These are phyloP conservation scores for Alternaria burnsii DNA, from an alignment of 2,329 filamentous ascomycete species.

Conservation along the genomic window DNA sequence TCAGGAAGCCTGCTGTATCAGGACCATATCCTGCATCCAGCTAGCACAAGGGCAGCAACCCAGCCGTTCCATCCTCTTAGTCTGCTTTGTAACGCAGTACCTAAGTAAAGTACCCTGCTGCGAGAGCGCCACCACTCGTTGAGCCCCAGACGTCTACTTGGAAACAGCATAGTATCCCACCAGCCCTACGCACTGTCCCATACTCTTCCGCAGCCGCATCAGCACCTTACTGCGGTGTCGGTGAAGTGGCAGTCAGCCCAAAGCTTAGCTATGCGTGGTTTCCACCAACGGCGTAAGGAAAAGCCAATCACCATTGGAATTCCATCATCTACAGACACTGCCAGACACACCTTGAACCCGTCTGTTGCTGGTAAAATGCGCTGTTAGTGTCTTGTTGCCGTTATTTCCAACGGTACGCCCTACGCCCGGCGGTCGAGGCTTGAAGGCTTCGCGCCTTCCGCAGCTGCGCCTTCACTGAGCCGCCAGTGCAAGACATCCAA, in stretches of 20 bases:
- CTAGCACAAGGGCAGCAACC: conserved; percentile 20
- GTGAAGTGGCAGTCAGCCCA: conserved; percentile 34
- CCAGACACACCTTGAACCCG: conserved; percentile 3
- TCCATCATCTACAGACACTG: conserved; percentile 10
- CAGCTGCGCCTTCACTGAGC: conserved; percentile 31
- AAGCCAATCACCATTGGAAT: conserved; percentile 18
- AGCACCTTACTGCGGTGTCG: conserved; percentile 40
- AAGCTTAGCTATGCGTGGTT: conserved; percentile 31
- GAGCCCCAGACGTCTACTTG: conserved; percentile 15
- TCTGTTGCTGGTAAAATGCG: conserved; percentile 7
- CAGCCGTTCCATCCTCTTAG: conserved; percentile 21
- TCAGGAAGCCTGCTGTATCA: conserved; percentile 28
- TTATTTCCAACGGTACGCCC: conserved; percentile 23
- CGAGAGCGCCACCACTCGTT: conserved; percentile 24
- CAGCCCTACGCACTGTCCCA: conserved; percentile 41
- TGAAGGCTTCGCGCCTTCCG: conserved; percentile 9
- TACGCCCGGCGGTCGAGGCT: conserved; percentile 31
- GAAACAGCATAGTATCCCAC: conserved; percentile 30
- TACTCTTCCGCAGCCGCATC: conserved; percentile 39
- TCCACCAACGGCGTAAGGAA: neutral
- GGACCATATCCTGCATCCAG: conserved; percentile 36
- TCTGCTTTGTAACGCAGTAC: conserved; percentile 32
- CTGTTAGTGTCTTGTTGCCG: conserved; percentile 11
- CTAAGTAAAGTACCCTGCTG: conserved; percentile 19
- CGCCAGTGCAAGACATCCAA: conserved; percentile 6